Percentiles rank a stretch among this genome's conserved stretches.
These are phyloP conservation scores for Nemania diffusa DNA, from an alignment of 2,329 filamentous ascomycete species.

Conservation along the genomic window DNA sequence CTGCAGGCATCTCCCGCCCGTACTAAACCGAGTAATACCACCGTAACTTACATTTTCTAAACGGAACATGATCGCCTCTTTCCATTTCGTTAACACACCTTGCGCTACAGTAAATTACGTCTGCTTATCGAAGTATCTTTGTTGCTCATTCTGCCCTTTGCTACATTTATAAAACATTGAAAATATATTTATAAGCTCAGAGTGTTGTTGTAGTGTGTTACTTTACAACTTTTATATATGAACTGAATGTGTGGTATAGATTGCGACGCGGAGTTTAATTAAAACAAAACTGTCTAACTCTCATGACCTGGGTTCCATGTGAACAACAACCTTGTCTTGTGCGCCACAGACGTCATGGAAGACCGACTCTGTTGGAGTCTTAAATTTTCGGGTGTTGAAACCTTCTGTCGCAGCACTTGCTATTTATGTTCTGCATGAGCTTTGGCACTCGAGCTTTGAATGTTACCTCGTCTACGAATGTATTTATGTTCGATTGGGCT, in stretches of 20 bases:
- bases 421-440: too few relatives aligned
- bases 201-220: not conserved
- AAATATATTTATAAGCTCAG: not conserved
- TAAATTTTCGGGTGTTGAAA: not conserved
- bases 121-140: too few relatives aligned
- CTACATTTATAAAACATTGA: not conserved
- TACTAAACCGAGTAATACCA: constrained; percentile 7
- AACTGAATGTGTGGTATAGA: not conserved
- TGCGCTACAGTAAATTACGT: too few relatives aligned
- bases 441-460: too few relatives aligned
- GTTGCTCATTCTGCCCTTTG: too few relatives aligned
- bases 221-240: not conserved
- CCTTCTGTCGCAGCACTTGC: too few relatives aligned
- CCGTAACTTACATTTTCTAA: not conserved
- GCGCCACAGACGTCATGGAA: not conserved
- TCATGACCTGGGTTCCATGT: not conserved
- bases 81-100: not conserved
- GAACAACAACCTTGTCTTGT: not conserved
- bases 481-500: too few relatives aligned
- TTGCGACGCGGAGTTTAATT: not conserved
- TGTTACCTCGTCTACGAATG: too few relatives aligned
- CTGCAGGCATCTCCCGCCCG: not conserved
- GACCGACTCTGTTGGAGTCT: not conserved
- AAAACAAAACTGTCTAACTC: not conserved
- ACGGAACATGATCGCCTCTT: not conserved